Evolutionary conservation across 768 basidiomycete genomes (phyloP).

Genomic region (Amanita subjunquillea): DNA sequence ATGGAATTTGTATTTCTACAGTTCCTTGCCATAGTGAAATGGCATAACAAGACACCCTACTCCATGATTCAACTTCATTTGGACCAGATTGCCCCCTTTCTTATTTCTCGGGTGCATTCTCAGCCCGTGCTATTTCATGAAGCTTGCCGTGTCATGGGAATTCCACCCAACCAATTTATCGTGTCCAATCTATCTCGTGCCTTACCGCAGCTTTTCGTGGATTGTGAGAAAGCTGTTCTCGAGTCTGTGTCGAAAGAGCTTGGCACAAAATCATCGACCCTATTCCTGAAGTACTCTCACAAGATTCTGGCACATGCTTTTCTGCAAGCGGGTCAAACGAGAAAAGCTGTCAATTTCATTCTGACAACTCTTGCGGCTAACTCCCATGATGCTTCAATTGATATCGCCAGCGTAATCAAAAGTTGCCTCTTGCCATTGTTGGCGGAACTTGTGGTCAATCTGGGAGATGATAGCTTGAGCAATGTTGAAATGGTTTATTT

Average conservation of each 20-base stretch:
- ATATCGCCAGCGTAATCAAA: conserved; percentile 45
- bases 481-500: conserved; percentile 33
- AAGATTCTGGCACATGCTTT: conserved; percentile 61
- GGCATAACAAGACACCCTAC: conserved; percentile 53
- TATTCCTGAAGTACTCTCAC: conserved; percentile 48
- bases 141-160: conserved; percentile 57
- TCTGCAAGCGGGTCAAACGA: conserved; percentile 47
- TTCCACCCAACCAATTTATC: conserved; percentile 50
- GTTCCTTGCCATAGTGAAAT: conserved; percentile 49
- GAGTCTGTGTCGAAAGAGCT: conserved; percentile 50
- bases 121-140: conserved; percentile 54
- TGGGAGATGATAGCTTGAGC: conserved; percentile 58
- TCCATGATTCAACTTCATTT: conserved; percentile 62
- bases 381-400: conserved; percentile 25
- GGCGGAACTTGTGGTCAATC: conserved; percentile 61
- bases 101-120: conserved; percentile 46
- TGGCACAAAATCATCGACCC: conserved; percentile 27
- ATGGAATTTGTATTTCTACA: conserved; percentile 16
- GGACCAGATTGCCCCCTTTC: conserved; percentile 52
- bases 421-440: conserved; percentile 63
- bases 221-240: conserved; percentile 47
- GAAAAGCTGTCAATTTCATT: conserved; percentile 53
- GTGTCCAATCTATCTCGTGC: conserved; percentile 50
- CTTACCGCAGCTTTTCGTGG: conserved; percentile 61
- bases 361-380: conserved; percentile 44